Conservation (phyloP, 257 asterid species). For the Hygrophila difformis region DNA sequence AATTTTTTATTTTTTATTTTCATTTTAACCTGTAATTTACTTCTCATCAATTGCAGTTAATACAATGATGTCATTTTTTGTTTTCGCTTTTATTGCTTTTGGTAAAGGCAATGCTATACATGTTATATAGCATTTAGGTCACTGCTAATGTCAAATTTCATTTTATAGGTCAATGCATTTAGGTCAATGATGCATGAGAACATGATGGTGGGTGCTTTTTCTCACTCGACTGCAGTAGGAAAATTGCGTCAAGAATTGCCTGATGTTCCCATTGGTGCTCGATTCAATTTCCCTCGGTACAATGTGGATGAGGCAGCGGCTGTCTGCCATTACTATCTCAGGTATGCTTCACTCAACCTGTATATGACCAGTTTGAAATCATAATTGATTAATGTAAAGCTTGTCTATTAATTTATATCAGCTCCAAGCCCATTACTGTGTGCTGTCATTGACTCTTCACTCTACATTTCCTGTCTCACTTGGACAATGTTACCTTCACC, state of each 20-base stretch:
- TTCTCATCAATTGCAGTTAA: too few species aligned
- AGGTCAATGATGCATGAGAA: conserved; percentile 84
- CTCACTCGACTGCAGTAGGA: conserved; percentile 98
- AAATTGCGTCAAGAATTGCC: conserved; percentile 79
- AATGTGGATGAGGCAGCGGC: conserved; percentile 70
- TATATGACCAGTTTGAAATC: neutral
- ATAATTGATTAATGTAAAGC: conserved; percentile 13
- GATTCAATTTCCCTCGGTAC: conserved; percentile 69
- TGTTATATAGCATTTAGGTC: neutral
- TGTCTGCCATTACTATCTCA: conserved; percentile 83
- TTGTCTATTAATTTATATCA: conserved; percentile 5
- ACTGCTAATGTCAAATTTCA: conserved; percentile 10
- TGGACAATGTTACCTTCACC: too few species aligned
- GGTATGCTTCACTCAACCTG: conserved; percentile 40
- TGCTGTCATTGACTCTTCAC: neutral
- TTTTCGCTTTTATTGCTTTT: too few species aligned
- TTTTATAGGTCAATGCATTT: conserved; percentile 76
- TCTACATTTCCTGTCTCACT: too few species aligned
- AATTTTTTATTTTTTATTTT: too few species aligned
- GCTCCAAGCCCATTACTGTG: neutral
- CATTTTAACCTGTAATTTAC: conserved; percentile 1
- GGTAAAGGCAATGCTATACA: too few species aligned
- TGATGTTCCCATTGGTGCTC: conserved; percentile 75
- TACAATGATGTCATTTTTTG: too few species aligned
- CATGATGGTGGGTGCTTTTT: conserved; percentile 96